Percentiles rank a stretch among this genome's conserved stretches.
phyloP scores from a whole-genome alignment of 2,329 filamentous ascomycete genomes.

The Scedosporium boydii region DNA sequence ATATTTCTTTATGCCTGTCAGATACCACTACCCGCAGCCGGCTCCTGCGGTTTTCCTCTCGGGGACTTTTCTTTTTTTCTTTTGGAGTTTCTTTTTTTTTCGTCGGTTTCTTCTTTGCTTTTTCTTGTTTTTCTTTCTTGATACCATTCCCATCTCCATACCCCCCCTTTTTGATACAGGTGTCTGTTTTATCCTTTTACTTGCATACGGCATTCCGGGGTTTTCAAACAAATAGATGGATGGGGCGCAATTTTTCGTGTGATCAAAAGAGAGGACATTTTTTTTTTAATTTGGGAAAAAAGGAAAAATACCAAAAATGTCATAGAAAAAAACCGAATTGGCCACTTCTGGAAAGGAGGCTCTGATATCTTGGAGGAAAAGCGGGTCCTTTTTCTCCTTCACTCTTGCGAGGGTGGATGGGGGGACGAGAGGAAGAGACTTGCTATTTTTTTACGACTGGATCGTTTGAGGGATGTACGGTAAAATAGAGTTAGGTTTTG shows the following conservation, averaged over 20 bases:
- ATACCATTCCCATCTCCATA: not conserved
- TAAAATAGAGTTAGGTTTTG: no score
- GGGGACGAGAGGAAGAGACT: no score
- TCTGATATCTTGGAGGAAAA: not conserved
- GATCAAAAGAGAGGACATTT: slow-evolving; percentile 1
- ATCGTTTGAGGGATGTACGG: no score
- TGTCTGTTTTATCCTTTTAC: not conserved
- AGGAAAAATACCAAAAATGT: not conserved
- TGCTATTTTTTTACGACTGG: no score
- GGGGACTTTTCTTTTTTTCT: not conserved
- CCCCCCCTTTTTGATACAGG: not conserved
- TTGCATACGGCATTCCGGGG: not conserved
- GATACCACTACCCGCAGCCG: not conserved
- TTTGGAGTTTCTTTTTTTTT: slow-evolving; percentile 5
- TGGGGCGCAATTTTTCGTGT: not conserved
- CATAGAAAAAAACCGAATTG: not conserved
- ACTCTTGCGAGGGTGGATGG: not conserved
- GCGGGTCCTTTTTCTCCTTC: not conserved
- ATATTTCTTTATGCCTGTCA: not conserved
- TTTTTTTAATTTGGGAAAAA: not conserved
- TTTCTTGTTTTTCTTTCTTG: slow-evolving; percentile 4
- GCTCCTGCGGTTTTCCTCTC: not conserved
- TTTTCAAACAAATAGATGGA: not conserved
- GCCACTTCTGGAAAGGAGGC: not conserved
- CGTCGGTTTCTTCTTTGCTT: slow-evolving; percentile 1